Evolutionary conservation across 2,329 filamentous ascomycete genomes (phyloP).

Genomic region (Davidsoniella australis): DNA sequence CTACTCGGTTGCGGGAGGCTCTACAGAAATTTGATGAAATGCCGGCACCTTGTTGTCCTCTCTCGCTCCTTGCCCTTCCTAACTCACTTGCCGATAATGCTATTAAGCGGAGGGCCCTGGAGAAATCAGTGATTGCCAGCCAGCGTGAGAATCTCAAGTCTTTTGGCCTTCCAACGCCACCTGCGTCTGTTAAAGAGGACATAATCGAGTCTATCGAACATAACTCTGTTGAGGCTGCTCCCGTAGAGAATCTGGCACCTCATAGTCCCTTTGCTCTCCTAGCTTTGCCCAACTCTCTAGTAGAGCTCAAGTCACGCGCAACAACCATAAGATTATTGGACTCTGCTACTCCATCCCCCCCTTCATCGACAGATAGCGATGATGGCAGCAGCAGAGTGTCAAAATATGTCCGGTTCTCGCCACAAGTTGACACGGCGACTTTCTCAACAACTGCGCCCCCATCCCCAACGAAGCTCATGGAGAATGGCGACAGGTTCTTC

Average conservation of each 20-base stretch:
- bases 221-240: background rate
- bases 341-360: slow-evolving; percentile 6
- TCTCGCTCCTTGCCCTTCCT: slow-evolving; percentile 35
- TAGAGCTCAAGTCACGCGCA: background rate
- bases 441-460: slow-evolving; percentile 36
- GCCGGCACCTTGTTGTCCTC: slow-evolving; percentile 22
- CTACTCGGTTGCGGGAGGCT: slow-evolving; percentile 37
- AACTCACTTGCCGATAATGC: slow-evolving; percentile 32
- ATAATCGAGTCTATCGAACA: background rate
- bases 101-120: background rate
- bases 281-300: slow-evolving; percentile 5
- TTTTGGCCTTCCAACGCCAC: slow-evolving; percentile 1
- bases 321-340: background rate
- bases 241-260: background rate
- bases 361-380: background rate
- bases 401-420: slow-evolving; percentile 57
- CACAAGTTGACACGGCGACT: slow-evolving; percentile 46
- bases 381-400: slow-evolving; percentile 4
- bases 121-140: slow-evolving; percentile 4
- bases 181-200: background rate
- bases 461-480: slow-evolving; percentile 23
- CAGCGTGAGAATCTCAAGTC: slow-evolving; percentile 9
- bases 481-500: slow-evolving; percentile 14
- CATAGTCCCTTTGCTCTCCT: slow-evolving; percentile 5
- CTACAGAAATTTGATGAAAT: slow-evolving; percentile 6